Base-by-base conservation (phyloP, 2,329 filamentous ascomycete genomes). In the Apiospora koreana region DNA sequence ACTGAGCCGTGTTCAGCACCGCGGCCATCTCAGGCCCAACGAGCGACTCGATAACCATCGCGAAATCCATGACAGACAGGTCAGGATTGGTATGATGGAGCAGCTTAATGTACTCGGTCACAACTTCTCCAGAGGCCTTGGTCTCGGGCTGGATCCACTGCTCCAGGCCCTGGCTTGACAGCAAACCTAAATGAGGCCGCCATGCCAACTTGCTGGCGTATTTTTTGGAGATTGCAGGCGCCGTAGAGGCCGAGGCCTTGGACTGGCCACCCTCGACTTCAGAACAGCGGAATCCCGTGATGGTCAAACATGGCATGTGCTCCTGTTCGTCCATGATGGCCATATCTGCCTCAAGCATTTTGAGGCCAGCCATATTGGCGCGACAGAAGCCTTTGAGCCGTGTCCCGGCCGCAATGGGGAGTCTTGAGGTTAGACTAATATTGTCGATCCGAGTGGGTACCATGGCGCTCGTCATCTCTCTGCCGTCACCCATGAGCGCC, bases 371-470 rank as follows among this genome's bases (percentile, higher is more conserved):
- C 31, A 76, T 76, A 1, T 75, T 75, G 3, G 82, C 84, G 0
- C 75, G 81, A 1, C 85, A 80, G 65, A 82, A 82, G 2, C 86
- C 85, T 2, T 75, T 68, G 68, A 87, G 85, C 9, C 78, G 73
- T 3, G 74, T 73, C 1, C 80, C 80, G 2, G 77, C 72, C 0
- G 78, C 75, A 4, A 74, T 72, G 1, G 80, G 79, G 2, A 84
- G 70, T 1, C 77, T 72, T 0, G 82, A 80, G 0, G 85, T 82
- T n/a, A 88, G 77, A 66, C 82, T 86, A 7, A 88, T 75, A 43
- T 81, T 83, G 5, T 81, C 77, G 54, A 87, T 81, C 21, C 77
- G 81, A 0, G 82, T 83, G 0, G 86, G 86, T 0, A 88, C 82
- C 85, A 87, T 88, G 3, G 85, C 81, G 12, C 23, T 28, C 5